These are phyloP conservation scores for Phaeosphaeriaceae sp. DNA, from an alignment of 2,329 filamentous ascomycete species.

Conservation along the genomic window DNA sequence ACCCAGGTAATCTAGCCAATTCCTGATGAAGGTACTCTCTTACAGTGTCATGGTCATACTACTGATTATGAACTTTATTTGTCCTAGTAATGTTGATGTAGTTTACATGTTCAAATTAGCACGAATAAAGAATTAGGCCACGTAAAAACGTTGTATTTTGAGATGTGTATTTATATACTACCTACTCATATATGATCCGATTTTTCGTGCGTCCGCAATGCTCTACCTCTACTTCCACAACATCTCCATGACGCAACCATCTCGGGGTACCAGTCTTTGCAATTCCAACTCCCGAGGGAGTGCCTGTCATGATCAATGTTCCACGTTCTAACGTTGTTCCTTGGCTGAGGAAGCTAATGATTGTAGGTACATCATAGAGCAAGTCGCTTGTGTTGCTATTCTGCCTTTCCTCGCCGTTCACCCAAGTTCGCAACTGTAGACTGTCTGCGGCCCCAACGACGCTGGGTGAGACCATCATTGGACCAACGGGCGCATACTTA, in stretches of 20 bases:
- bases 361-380: conserved; percentile 52
- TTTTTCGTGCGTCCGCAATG: neutral
- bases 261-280: conserved; percentile 45
- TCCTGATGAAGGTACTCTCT: too few relatives aligned
- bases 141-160: neutral
- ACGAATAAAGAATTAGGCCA: too few relatives aligned
- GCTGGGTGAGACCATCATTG: conserved; percentile 49
- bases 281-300: conserved; percentile 52
- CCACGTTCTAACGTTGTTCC: conserved; percentile 49
- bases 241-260: conserved; percentile 47
- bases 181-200: neutral
- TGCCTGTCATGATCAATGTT: conserved; percentile 55
- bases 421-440: conserved; percentile 49
- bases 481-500: conserved; percentile 58
- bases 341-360: conserved; percentile 52
- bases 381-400: conserved; percentile 43
- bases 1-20: too few relatives aligned
- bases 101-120: too few relatives aligned
- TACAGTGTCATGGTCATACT: too few relatives aligned
- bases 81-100: too few relatives aligned
- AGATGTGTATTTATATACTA: neutral
- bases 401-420: conserved; percentile 56
- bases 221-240: conserved; percentile 41
- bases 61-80: too few relatives aligned
- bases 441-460: conserved; percentile 49